Conservation (phyloP, 1,284 basidiomycete genomes). For the Ustilago tritici region DNA sequence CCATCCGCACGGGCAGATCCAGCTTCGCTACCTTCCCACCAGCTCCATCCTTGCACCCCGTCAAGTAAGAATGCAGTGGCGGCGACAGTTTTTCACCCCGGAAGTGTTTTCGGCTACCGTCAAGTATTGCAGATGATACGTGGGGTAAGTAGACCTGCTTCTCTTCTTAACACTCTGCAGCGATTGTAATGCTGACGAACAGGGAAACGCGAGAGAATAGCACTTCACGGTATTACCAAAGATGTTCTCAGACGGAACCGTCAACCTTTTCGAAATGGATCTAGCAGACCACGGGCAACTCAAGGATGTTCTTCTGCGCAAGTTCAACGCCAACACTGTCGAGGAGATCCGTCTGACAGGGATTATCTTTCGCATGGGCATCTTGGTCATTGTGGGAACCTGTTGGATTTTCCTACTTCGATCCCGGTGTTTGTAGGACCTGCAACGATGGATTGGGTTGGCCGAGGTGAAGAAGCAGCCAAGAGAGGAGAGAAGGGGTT, state of each 20-base stretch:
- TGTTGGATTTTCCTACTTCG: slow-evolving; percentile 19
- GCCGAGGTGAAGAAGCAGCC: slow-evolving; percentile 27
- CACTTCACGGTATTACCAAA: slow-evolving; percentile 3
- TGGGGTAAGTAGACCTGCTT: slow-evolving; percentile 7
- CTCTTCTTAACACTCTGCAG: too few species aligned
- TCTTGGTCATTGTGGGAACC: slow-evolving; percentile 37
- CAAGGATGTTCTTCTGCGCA: slow-evolving; percentile 17
- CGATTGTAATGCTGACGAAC: not conserved
- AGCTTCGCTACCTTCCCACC: slow-evolving; percentile 19
- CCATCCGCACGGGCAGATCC: slow-evolving; percentile 23
- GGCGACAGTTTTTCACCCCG: slow-evolving; percentile 24
- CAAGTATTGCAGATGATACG: slow-evolving; percentile 30
- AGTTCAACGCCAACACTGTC: slow-evolving; percentile 22
- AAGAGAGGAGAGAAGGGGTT: slow-evolving; percentile 18
- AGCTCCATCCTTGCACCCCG: not conserved
- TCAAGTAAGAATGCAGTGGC: slow-evolving; percentile 4
- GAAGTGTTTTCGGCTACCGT: slow-evolving; percentile 21
- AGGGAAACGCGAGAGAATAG: slow-evolving; percentile 9
- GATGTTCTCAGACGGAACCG: slow-evolving; percentile 11
- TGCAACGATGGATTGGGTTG: slow-evolving; percentile 28
- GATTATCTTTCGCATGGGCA: slow-evolving; percentile 34
- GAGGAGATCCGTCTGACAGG: slow-evolving; percentile 20
- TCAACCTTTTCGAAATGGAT: slow-evolving; percentile 8
- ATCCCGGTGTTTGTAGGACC: slow-evolving; percentile 25
- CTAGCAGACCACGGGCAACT: slow-evolving; percentile 17